Evolutionary conservation across 495 filamentous ascomycete species (phyloP), one percentile per base, ranked within the genome.

Genomic region (Apodospora peruviana): DNA sequence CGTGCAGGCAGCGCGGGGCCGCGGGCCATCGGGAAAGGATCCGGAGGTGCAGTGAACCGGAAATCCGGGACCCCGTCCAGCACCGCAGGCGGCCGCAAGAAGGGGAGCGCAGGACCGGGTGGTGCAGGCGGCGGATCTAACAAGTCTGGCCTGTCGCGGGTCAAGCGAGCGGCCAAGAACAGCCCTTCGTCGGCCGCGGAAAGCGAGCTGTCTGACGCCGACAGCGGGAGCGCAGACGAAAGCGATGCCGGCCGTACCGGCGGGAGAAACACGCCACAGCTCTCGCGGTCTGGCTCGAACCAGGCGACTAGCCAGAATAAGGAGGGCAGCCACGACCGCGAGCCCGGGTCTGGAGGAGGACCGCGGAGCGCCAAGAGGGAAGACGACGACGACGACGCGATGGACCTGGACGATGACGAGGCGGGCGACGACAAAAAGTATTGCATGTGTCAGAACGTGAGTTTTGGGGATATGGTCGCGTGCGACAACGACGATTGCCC

Each of bases 401-500:
- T 66, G 29, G 87, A 86, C 10, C 78, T 84, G 1, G 87, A 87
- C 25, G 88, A 90, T 39, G 91, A 94, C 36, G 89, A 91, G 25
- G 89, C 84, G 39, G 85, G 87, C 45, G 91, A 97, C 69, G 84
- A 88, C 40, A 82, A 82, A 59, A 86, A 91, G 51, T 98, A 98
- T 66, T 98, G 93, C 68, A 79, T 84, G 21, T 98, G 93, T 65
- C 86, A 93, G 61, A 87, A 84, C 54, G 87, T 96, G 49, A 94
- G 87, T 65, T 91, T 87, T 71, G 93, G 93, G 35, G 88, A 96
- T 61, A 98, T 98, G 93, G 91, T 98, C 24, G 93, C 90, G 3
- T 98, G 93, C 68, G 93, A 98, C 69, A 96, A 97, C 55, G 85
- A 88, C 38, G 76, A 84, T 47, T 98, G 93, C 71, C 82, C 85